These are phyloP conservation scores for Xylaria flabelliformis DNA, from an alignment of 495 filamentous ascomycete genomes.

Conservation along the genomic window DNA sequence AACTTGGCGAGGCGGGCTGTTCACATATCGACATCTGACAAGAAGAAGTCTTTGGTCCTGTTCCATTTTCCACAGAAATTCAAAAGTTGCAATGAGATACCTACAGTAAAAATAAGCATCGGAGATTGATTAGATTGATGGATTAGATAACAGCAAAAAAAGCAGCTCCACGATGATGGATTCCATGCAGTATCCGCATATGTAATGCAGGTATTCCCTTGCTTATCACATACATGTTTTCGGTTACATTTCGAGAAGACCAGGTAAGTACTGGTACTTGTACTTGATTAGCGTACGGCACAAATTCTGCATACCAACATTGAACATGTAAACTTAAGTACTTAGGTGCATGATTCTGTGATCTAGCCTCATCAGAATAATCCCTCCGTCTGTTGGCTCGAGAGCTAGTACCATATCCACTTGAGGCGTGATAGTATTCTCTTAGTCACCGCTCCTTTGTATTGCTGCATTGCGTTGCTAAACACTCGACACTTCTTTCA, in stretches of 20 bases:
- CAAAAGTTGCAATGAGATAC: not conserved
- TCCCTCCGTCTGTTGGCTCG: not conserved
- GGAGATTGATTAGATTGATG: conserved; percentile 34
- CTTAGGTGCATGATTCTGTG: not conserved
- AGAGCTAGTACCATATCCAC: not conserved
- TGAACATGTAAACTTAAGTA: too few species aligned
- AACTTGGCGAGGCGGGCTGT: not conserved
- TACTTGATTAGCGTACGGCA: not conserved
- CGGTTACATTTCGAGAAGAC: not conserved
- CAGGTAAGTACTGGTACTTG: not conserved
- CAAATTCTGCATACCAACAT: not conserved
- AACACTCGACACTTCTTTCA: not conserved
- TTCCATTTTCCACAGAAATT: not conserved
- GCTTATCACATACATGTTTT: conserved; percentile 3
- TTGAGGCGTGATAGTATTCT: not conserved
- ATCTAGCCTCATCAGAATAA: conserved; percentile 12
- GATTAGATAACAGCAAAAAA: conserved; percentile 28
- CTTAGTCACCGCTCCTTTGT: not conserved
- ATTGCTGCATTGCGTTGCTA: not conserved
- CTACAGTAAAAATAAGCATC: not conserved
- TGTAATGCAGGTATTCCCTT: conserved; percentile 26
- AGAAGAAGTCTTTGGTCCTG: not conserved
- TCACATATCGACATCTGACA: not conserved
- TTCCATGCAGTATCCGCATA: conserved; percentile 21
- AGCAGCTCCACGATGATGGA: conserved; percentile 11